These are phyloP conservation scores for Waltiozyma sp. DNA, from an alignment of 1,139 yeast genomes.

Conservation along the genomic window DNA sequence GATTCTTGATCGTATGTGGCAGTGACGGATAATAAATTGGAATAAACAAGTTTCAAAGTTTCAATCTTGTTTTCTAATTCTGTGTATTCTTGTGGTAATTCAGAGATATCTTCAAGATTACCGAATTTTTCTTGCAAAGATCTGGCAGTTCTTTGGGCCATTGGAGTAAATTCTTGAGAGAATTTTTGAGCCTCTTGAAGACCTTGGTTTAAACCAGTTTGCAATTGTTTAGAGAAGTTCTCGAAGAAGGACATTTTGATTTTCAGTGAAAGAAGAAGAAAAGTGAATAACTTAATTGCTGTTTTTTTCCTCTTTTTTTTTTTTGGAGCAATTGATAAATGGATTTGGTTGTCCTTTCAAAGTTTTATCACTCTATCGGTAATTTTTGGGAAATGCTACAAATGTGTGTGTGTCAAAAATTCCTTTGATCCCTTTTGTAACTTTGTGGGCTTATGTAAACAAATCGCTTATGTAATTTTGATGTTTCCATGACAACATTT, in stretches of 20 bases:
- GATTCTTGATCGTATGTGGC: constrained; percentile 62
- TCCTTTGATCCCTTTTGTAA: too few species aligned
- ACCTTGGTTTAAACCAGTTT: constrained; percentile 17
- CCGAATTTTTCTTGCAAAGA: constrained; percentile 73
- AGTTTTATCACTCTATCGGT: too few species aligned
- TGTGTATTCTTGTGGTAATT: constrained; percentile 71
- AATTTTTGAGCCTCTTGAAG: constrained; percentile 17
- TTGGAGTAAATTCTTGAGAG: constrained; percentile 17
- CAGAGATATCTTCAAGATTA: constrained; percentile 68
- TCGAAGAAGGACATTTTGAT: constrained; percentile 19
- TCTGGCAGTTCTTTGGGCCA: constrained; percentile 76
- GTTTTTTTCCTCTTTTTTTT: too few species aligned
- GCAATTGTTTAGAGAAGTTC: constrained; percentile 16
- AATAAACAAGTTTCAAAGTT: constrained; percentile 61
- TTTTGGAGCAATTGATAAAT: too few species aligned
- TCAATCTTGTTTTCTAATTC: constrained; percentile 71
- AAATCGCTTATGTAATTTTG: too few species aligned
- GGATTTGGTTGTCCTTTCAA: too few species aligned
- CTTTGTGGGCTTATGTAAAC: too few species aligned
- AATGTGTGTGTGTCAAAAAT: too few species aligned
- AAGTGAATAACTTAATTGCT: neutral
- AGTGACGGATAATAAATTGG: constrained; percentile 63
- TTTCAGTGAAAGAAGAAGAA: neutral
- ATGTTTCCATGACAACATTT: too few species aligned
- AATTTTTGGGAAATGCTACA: too few species aligned